Evolutionary conservation across 2,329 filamentous ascomycete species (phyloP).

Genomic region (Onygena corvina): DNA sequence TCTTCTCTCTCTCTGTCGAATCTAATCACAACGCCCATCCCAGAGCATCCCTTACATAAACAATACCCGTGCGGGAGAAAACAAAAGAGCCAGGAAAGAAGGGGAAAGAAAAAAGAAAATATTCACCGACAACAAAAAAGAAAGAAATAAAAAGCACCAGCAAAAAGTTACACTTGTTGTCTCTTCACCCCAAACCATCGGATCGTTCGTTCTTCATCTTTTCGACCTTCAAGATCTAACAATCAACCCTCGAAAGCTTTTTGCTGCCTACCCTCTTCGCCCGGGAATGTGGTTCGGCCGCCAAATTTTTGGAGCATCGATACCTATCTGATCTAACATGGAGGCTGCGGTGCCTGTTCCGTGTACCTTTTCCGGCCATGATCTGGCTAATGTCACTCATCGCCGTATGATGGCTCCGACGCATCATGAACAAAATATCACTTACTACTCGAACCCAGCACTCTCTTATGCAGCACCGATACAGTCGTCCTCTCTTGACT

Average conservation of each 20-base stretch:
- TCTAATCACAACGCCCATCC: not conserved
- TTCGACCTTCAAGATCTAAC: not conserved
- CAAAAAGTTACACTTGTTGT: constrained; percentile 3
- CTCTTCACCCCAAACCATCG: not conserved
- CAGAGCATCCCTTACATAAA: not conserved
- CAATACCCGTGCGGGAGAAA: not conserved
- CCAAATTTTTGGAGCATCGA: constrained; percentile 1
- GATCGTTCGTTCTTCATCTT: not conserved
- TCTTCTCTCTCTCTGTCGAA: not conserved
- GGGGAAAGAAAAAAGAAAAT: constrained; percentile 1
- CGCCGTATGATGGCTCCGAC: constrained; percentile 30
- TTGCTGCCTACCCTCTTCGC: not conserved
- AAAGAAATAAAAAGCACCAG: constrained; percentile 1
- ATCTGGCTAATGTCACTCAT: constrained; percentile 26
- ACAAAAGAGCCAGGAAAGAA: not conserved
- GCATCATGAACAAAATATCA: constrained; percentile 23
- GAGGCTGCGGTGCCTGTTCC: constrained; percentile 32
- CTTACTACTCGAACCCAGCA: constrained; percentile 29
- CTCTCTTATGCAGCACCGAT: constrained; percentile 29
- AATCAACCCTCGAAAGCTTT: too few species aligned
- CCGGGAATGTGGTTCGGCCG: constrained; percentile 4
- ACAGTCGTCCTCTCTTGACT: constrained; percentile 24
- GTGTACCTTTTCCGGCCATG: constrained; percentile 30
- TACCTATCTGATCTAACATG: constrained; percentile 21
- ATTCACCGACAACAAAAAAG: constrained; percentile 2